These are phyloP conservation scores for Blastobotrys capitulatus DNA, from an alignment of 1,139 yeast genomes.

Conservation along the genomic window DNA sequence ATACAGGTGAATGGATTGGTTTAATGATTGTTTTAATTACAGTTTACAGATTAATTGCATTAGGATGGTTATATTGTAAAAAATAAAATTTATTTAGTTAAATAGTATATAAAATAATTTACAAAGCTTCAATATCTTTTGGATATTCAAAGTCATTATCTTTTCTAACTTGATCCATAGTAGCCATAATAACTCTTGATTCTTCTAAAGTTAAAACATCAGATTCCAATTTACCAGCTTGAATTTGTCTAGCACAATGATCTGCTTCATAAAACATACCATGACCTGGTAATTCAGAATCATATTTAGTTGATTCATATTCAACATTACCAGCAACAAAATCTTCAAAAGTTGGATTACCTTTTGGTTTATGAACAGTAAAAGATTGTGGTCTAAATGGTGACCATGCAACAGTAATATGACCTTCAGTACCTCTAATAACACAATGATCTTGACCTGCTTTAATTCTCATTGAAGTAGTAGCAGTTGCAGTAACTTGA, in stretches of 20 bases:
- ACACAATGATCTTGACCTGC: slow-evolving; percentile 22
- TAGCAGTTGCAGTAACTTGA: slow-evolving; percentile 28
- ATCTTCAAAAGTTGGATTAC: slow-evolving; percentile 10
- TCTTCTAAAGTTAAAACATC: slow-evolving; percentile 41
- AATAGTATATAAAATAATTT: neutral
- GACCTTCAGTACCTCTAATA: slow-evolving; percentile 34
- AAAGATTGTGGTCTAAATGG: slow-evolving; percentile 30
- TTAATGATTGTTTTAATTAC: slow-evolving; percentile 31
- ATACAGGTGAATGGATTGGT: slow-evolving; percentile 37
- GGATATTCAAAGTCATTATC: slow-evolving; percentile 43
- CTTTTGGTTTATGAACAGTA: slow-evolving; percentile 18
- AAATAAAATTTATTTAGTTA: too few relatives aligned
- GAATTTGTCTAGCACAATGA: slow-evolving; percentile 43
- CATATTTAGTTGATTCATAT: slow-evolving; percentile 11
- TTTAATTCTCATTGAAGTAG: slow-evolving; percentile 26
- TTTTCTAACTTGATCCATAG: slow-evolving; percentile 42
- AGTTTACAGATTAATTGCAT: slow-evolving; percentile 13
- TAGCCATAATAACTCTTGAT: slow-evolving; percentile 40
- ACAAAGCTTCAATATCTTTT: slow-evolving; percentile 29
- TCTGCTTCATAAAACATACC: slow-evolving; percentile 53
- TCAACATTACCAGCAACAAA: slow-evolving; percentile 10
- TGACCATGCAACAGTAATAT: slow-evolving; percentile 27
- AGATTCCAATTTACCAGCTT: slow-evolving; percentile 36
- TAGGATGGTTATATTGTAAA: slow-evolving; percentile 10
- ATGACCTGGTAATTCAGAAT: slow-evolving; percentile 28